phyloP scores from a whole-genome alignment of 1,284 basidiomycete species.

The Rhodotorula sp. region DNA sequence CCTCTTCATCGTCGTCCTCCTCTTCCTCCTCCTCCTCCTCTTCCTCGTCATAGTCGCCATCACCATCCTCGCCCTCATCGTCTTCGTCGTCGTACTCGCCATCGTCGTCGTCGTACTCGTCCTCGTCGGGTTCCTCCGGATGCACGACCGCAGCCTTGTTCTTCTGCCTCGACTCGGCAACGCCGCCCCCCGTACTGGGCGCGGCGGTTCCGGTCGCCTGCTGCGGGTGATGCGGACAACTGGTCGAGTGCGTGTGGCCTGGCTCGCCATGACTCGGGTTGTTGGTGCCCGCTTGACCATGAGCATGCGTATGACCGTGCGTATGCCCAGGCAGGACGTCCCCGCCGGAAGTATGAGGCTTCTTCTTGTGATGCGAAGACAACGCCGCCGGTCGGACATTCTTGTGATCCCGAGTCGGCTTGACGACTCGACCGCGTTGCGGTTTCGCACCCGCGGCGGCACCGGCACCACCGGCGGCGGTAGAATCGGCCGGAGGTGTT shows the following conservation, averaged over 20 bases:
- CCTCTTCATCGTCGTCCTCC: constrained; percentile 34
- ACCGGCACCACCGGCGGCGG: background rate
- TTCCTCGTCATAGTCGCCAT: constrained; percentile 35
- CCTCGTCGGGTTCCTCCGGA: constrained; percentile 33
- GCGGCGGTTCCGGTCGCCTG: constrained; percentile 41
- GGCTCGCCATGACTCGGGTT: constrained; percentile 41
- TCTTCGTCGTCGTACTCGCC: constrained; percentile 36
- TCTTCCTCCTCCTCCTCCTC: constrained; percentile 37
- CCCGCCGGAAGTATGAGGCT: constrained; percentile 11
- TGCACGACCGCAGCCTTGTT: constrained; percentile 32
- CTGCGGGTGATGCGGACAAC: constrained; percentile 43
- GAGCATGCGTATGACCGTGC: constrained; percentile 10
- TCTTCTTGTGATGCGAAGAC: constrained; percentile 13
- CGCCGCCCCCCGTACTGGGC: background rate
- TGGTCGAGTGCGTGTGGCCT: constrained; percentile 43
- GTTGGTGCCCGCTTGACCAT: constrained; percentile 19
- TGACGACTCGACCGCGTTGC: constrained; percentile 30
- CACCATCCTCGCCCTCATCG: constrained; percentile 33
- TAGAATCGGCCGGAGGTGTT: constrained; percentile 50
- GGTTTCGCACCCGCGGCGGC: constrained; percentile 4
- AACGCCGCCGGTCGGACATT: constrained; percentile 41
- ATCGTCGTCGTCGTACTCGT: constrained; percentile 56
- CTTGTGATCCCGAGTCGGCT: constrained; percentile 44
- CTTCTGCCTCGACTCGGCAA: constrained; percentile 21
- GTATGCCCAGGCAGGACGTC: constrained; percentile 18